Percentiles rank a stretch among this genome's conserved stretches.
Evolutionary conservation across 2,329 filamentous ascomycete genomes (phyloP).

Genomic region (Cladosporium sp.): DNA sequence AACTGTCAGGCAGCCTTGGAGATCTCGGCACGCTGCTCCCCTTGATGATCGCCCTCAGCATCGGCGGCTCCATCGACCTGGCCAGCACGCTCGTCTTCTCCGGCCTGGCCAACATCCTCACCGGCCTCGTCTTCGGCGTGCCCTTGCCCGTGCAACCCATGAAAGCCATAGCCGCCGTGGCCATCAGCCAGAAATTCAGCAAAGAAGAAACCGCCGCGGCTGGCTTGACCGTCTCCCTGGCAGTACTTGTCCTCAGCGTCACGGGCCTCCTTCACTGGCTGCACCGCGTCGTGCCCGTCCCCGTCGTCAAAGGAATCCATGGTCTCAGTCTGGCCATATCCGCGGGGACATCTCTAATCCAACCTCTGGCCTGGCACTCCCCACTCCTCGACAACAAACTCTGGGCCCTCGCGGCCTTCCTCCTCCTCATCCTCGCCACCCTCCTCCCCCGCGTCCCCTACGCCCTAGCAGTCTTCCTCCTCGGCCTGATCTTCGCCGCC

Average conservation of each 20-base stretch:
- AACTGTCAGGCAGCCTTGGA: slow-evolving; percentile 84
- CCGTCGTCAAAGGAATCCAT: slow-evolving; percentile 92
- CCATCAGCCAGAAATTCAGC: slow-evolving; percentile 66
- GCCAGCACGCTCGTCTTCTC: slow-evolving; percentile 84
- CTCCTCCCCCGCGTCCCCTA: slow-evolving; percentile 67
- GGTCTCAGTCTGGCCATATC: slow-evolving; percentile 79
- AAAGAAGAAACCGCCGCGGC: slow-evolving; percentile 73
- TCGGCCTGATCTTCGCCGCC: slow-evolving; percentile 64
- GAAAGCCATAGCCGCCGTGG: slow-evolving; percentile 86
- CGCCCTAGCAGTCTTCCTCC: slow-evolving; percentile 65
- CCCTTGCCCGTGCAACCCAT: slow-evolving; percentile 87
- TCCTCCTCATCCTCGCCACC: slow-evolving; percentile 66
- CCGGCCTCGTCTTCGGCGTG: slow-evolving; percentile 78
- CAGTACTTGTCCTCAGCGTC: slow-evolving; percentile 71
- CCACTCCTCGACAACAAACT: slow-evolving; percentile 72
- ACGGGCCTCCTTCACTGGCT: slow-evolving; percentile 76
- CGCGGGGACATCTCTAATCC: slow-evolving; percentile 65
- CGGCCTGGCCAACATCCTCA: slow-evolving; percentile 79
- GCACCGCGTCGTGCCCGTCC: slow-evolving; percentile 70
- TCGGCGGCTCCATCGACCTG: slow-evolving; percentile 74
- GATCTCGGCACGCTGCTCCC: slow-evolving; percentile 88
- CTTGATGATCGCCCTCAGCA: slow-evolving; percentile 78
- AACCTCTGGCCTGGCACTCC: slow-evolving; percentile 62
- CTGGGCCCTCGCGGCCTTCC: slow-evolving; percentile 71
- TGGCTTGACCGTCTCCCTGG: slow-evolving; percentile 70